Evolutionary conservation across 768 basidiomycete species (phyloP), one percentile per base, ranked within the genome.

Genomic region (Trametes coccinea): DNA sequence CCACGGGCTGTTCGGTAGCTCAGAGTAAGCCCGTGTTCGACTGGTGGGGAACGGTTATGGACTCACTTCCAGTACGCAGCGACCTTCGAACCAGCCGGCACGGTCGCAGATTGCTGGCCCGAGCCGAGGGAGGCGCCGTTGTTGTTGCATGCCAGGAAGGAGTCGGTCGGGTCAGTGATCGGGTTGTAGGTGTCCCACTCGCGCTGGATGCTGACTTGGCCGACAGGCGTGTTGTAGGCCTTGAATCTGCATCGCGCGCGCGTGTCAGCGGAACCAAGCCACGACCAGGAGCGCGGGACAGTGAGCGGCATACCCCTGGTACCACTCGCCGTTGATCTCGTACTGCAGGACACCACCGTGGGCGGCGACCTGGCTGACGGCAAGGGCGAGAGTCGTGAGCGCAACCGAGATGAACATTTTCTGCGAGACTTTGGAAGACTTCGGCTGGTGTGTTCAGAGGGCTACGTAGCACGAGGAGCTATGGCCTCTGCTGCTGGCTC

Each of bases 131-230:
- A 66, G 0, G 75, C 72, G 40, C 77, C 76, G 56, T 73, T 69
- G 54, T 64, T 67, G 64, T 78, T 78, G 69, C 77, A 78, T 1
- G 77, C 68, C 44, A 79, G 67, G 52, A 54, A 60, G 6, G 74
- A 54, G 52, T 74, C 72, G n/a, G 72, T 75, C 10, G 75, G 70
- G 65, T 71, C 67, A 17, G 72, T 73, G 66, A 79, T 72, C 13
- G 77, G 78, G 64, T 78, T 73, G 53, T 78, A 79, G 9, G 70
- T 72, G 60, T 76, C 74, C 76, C 77, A 78, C 64, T 73, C 72
- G 51, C 74, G 73, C 70, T 77, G 70, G 61, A 78, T 78, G 46
- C 72, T 73, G 39, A 60, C 67, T 66, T 79, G 78, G 16, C 77
- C 76, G n/a, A 66, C 62, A n/a, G 78, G 74, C 0, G 74, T 70